phyloP scores from a whole-genome alignment of 495 filamentous ascomycete species.

The Xylona heveae region DNA sequence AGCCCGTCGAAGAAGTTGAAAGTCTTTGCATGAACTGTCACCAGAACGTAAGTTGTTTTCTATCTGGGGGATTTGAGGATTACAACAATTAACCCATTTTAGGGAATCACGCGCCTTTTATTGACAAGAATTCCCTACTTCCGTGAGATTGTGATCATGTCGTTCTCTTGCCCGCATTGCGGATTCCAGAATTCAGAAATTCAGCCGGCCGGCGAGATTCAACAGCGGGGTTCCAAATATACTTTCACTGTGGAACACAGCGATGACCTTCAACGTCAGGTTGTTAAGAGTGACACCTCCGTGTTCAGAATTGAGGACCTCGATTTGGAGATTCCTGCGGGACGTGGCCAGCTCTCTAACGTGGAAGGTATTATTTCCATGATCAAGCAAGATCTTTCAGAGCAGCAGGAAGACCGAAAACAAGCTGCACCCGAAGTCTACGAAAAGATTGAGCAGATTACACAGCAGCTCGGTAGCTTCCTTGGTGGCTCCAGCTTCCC shows the following conservation, averaged over 20 bases:
- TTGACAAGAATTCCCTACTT: constrained; percentile 89
- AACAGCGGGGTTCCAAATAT: constrained; percentile 68
- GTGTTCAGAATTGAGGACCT: constrained; percentile 62
- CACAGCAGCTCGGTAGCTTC: constrained; percentile 49
- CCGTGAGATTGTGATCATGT: constrained; percentile 91
- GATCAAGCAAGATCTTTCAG: constrained; percentile 52
- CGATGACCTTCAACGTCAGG: constrained; percentile 59
- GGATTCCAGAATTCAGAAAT: constrained; percentile 76
- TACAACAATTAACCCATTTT: not conserved
- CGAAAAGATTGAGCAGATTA: constrained; percentile 50
- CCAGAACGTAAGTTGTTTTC: constrained; percentile 40
- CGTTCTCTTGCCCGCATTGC: constrained; percentile 81
- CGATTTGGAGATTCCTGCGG: constrained; percentile 78
- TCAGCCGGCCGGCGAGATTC: constrained; percentile 74
- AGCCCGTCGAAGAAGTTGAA: constrained; percentile 44
- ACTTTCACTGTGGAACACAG: constrained; percentile 45
- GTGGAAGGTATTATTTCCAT: constrained; percentile 68
- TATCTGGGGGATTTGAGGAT: not conserved
- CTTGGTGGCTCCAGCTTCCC: constrained; percentile 53
- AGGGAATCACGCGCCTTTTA: constrained; percentile 72
- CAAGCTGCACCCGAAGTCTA: constrained; percentile 50
- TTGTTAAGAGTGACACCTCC: constrained; percentile 80
- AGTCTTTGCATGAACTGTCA: constrained; percentile 74
- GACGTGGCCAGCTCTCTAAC: constrained; percentile 74
- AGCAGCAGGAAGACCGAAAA: constrained; percentile 55